Evolutionary conservation across 495 filamentous ascomycete genomes (phyloP).

Genomic region (Aspergillus ostianus): DNA sequence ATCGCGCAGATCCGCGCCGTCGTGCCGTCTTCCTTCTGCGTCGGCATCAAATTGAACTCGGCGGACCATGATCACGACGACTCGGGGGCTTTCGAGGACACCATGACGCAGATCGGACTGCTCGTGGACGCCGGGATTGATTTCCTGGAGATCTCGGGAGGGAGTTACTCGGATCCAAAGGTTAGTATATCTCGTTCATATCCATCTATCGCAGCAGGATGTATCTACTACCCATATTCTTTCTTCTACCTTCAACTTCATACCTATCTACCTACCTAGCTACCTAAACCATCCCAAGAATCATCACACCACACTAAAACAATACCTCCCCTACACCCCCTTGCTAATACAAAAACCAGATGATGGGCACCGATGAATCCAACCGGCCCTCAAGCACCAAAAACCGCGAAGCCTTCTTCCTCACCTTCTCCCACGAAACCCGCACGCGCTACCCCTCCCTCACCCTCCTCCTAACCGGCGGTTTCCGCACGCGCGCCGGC

Average conservation of each 20-base stretch:
- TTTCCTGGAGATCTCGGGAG: slow-evolving; percentile 63
- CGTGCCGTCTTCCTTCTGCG: slow-evolving; percentile 47
- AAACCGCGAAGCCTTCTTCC: slow-evolving; percentile 60
- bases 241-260: no score
- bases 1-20: slow-evolving; percentile 40
- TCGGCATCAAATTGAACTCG: slow-evolving; percentile 64
- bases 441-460: slow-evolving; percentile 42
- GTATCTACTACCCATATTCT: no score
- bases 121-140: slow-evolving; percentile 55
- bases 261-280: background rate
- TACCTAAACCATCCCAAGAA: background rate
- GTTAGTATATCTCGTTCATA: slow-evolving; percentile 17
- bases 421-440: slow-evolving; percentile 51
- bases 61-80: slow-evolving; percentile 44
- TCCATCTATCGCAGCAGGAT: no score
- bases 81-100: slow-evolving; percentile 43
- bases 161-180: slow-evolving; percentile 53
- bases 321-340: background rate
- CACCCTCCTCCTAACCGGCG: slow-evolving; percentile 52
- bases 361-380: slow-evolving; percentile 24
- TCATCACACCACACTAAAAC: background rate
- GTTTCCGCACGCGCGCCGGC: slow-evolving; percentile 54
- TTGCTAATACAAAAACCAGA: slow-evolving; percentile 13
- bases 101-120: slow-evolving; percentile 51
- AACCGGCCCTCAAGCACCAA: slow-evolving; percentile 11